phyloP scores from a whole-genome alignment of 108 stramenopile species.

The Fistulifera solaris region DNA sequence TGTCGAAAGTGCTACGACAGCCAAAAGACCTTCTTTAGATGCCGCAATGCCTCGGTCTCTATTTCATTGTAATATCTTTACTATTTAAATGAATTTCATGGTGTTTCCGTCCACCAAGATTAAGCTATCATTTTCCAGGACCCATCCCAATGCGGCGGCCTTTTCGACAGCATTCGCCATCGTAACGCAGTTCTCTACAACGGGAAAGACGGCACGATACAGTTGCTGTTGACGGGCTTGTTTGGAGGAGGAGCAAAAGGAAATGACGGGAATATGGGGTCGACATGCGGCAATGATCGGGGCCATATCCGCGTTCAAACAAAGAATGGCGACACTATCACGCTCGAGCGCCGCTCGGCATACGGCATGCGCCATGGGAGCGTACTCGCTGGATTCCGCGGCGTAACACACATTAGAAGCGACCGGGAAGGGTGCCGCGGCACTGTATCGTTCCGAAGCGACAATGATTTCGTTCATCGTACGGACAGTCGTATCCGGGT shows the following conservation, averaged over 20 bases:
- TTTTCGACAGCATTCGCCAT: constrained; percentile 5
- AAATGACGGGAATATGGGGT: constrained; percentile 68
- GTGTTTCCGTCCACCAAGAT: too few relatives aligned
- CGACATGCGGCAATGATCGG: constrained; percentile 56
- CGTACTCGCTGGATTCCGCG: constrained; percentile 19
- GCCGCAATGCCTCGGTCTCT: too few relatives aligned
- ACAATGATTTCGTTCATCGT: constrained; percentile 90
- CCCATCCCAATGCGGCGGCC: neutral
- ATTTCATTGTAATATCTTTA: too few relatives aligned
- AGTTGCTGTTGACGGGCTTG: constrained; percentile 72
- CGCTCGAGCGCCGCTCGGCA: constrained; percentile 86
- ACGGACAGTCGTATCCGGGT: constrained; percentile 83
- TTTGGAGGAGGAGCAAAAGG: constrained; percentile 65
- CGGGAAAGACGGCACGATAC: constrained; percentile 73
- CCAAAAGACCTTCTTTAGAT: too few relatives aligned
- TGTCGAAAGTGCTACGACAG: too few relatives aligned
- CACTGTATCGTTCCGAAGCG: constrained; percentile 55
- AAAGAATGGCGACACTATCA: constrained; percentile 78
- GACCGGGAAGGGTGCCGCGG: constrained; percentile 7
- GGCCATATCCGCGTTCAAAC: constrained; percentile 63
- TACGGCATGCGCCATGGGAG: constrained; percentile 86
- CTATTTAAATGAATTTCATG: too few relatives aligned
- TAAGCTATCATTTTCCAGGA: too few relatives aligned
- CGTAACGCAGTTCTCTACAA: constrained; percentile 21
- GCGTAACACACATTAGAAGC: constrained; percentile 6